Base-by-base conservation (phyloP, 306 rosid species). In the Trifolium subterraneum region DNA sequence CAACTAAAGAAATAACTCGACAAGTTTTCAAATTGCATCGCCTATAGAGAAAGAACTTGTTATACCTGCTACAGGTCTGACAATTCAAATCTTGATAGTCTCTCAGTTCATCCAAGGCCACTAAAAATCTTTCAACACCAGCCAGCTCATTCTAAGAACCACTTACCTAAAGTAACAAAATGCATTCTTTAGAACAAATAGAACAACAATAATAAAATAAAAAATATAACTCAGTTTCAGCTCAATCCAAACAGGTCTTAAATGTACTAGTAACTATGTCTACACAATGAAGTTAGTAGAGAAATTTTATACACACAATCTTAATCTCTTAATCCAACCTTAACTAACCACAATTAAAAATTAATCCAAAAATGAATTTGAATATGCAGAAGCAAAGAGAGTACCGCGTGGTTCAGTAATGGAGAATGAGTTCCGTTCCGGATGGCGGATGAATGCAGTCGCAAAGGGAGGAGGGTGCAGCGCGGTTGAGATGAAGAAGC, bases 11-110 rank as follows among this genome's bases (percentile, higher is more conserved):
- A 60, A 58, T 64, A 64, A 60, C 29, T 27, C 44, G 14, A 39
- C 59, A 64, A 70, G 27, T 72, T 60, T 70, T 39, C 55, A 74
- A 71, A 56, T 64, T 39, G 52, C 56, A 54, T 54, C 50, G 33
- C 64, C 58, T 29, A 19, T 19, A 44, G 50, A 44, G 50, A 80
- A 36, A 59, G 68, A 74, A 83, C 71, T 73, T 81, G 16, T 55
- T 42, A 42, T 88, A 91, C 98, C 97, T 91, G 88, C 81, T 91
- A 88, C 20, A 93, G 85, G 84, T 82, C 89, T 67, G 84, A 83
- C 76, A 81, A 72, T 77, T 91, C 88, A 86, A 88, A 89, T 64
- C 91, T 83, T 36, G 90, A 87, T 77, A 91, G 77, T 75, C 92
- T 75, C 92, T 96, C 82, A 93, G 62, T 73, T 88, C 92, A 85